Evolutionary conservation across 192 early-diverging fungal genomes (phyloP), one percentile per base, ranked within the genome.

Genomic region (Backusella morwellensis): DNA sequence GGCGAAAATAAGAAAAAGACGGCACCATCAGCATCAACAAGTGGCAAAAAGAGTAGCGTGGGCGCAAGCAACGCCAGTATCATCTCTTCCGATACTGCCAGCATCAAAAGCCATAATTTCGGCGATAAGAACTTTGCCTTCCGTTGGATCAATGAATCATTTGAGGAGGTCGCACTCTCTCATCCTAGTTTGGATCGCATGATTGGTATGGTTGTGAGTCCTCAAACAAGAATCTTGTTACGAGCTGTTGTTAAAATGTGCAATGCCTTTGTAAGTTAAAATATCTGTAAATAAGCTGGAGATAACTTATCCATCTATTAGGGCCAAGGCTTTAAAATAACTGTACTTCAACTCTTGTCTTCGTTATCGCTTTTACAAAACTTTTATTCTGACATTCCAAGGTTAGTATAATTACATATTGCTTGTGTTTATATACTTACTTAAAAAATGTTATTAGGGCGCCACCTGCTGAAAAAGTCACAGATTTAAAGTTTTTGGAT

Each of bases 251-350:
- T 86, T 23, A 81, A 85, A 21, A 42, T 88, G 41, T 83, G 74
- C 7, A 82, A 82, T 47, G 87, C 87, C 21, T 88, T 86, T 73
- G 85, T 86, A 80, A 81, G 80, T 32, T 32, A 32, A 32, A 32
- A 32, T 32, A 32, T 2, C 32, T 3, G 32, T 32, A 32, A 32
- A 32, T 32, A 32, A 32, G 32, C 0, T 32, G 32, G 32, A 32
- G 2, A 32, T 32, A 32, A 32, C 32, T 32, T 32, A 32, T 32
- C 0, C 32, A 32, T 32, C 32, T 32, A 32, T 32, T 32, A 87
- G 73, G 87, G 88, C 66, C 89, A 92, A 80, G 91, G 91, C 14
- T 84, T 92, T 34, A 90, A 92, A 75, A 80, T 90, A 15, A 86
- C 86, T 36, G 81, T 80, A 35, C 74, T 87, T 0, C 88, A 90